phyloP scores from a whole-genome alignment of 768 basidiomycete genomes.

The Austroboletus festivus region DNA sequence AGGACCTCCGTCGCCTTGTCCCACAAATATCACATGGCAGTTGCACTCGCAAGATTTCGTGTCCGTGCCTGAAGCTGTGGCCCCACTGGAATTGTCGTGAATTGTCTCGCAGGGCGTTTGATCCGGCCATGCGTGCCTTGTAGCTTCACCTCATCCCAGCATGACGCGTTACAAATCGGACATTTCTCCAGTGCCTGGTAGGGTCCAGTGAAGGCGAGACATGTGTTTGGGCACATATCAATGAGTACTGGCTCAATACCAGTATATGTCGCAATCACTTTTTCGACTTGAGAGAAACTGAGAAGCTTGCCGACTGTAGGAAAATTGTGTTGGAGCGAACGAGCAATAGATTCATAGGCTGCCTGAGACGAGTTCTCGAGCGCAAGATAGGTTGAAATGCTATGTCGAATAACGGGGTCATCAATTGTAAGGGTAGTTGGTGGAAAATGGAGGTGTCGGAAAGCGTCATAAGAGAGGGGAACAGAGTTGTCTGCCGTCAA shows the following conservation, averaged over 20 bases:
- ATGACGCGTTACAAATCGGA: conserved; percentile 6
- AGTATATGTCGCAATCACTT: not conserved
- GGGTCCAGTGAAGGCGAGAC: conserved; percentile 40
- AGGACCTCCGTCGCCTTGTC: too few species aligned
- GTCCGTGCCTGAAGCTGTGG: conserved; percentile 43
- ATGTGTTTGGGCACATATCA: conserved; percentile 44
- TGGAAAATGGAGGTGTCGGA: too few species aligned
- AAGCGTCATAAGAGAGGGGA: too few species aligned
- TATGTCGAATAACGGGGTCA: too few species aligned
- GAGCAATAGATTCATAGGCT: too few species aligned
- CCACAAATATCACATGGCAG: too few species aligned
- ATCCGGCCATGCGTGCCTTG: not conserved
- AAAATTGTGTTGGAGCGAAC: too few species aligned
- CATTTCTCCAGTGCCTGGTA: conserved; percentile 21
- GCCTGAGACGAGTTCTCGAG: too few species aligned
- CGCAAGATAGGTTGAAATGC: too few species aligned
- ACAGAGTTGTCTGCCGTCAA: too few species aligned
- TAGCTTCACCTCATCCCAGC: conserved; percentile 19
- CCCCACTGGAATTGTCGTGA: conserved; percentile 39
- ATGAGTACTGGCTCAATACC: conserved; percentile 34
- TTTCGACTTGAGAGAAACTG: conserved; percentile 13
- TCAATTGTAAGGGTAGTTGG: too few species aligned
- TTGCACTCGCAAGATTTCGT: conserved; percentile 18
- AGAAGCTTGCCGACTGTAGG: not conserved
- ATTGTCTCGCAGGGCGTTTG: conserved; percentile 32